Conservation (phyloP, 163 green algal species). For the Volvox carteri region DNA sequence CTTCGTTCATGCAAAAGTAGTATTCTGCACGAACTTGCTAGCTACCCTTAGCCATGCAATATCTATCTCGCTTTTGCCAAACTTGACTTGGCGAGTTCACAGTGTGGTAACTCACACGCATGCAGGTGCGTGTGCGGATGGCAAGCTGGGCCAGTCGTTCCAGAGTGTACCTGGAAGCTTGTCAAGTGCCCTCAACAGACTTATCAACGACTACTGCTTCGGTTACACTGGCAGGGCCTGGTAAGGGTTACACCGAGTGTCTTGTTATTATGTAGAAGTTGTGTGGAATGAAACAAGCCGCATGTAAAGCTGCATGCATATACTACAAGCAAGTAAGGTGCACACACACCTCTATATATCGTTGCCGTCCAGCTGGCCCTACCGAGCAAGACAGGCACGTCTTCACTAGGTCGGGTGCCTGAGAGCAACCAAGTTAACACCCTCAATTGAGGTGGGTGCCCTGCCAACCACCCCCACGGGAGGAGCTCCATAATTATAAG, state of each 20-base stretch:
- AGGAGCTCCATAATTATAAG: too few relatives aligned
- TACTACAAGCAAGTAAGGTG: too few relatives aligned
- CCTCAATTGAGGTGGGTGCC: too few relatives aligned
- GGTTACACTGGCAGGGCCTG: not conserved
- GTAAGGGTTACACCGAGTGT: not conserved
- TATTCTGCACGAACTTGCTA: not conserved
- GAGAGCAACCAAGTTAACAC: too few relatives aligned
- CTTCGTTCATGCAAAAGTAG: not conserved
- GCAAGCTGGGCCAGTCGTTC: not conserved
- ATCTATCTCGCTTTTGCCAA: not conserved
- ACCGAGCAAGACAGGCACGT: too few relatives aligned
- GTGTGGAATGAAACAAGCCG: not conserved
- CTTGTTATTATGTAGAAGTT: too few relatives aligned
- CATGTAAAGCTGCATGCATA: not conserved
- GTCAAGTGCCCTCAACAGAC: not conserved
- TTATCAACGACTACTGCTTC: conserved; percentile 1
- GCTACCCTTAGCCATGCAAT: not conserved
- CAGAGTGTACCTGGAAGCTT: not conserved
- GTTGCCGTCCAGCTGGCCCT: too few relatives aligned
- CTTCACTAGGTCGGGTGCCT: too few relatives aligned
- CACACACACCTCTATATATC: too few relatives aligned
- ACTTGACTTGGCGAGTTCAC: not conserved
- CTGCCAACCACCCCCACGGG: too few relatives aligned
- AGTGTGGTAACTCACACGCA: not conserved
- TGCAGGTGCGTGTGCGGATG: not conserved